phyloP scores from a whole-genome alignment of 2,329 filamentous ascomycete genomes.

The Colletotrichum viniferum region DNA sequence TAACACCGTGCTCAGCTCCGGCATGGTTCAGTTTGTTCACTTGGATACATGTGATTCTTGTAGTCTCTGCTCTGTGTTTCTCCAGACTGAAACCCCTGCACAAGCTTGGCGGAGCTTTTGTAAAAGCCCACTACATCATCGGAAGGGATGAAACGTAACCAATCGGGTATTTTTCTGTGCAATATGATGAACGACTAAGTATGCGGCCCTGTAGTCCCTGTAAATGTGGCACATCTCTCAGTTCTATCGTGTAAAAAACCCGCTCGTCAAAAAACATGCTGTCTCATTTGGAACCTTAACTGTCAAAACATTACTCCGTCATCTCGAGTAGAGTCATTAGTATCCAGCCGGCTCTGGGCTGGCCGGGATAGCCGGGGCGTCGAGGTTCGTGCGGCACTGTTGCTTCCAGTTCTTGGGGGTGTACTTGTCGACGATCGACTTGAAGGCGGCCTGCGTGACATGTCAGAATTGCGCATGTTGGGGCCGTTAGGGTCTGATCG shows the following conservation, averaged over 20 bases:
- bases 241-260: background rate
- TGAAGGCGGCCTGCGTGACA: slow-evolving; percentile 76
- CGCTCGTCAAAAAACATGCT: background rate
- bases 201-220: background rate
- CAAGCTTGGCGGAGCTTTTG: background rate
- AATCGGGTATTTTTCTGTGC: background rate
- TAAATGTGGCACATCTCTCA: background rate
- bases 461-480: background rate
- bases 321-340: slow-evolving; percentile 25
- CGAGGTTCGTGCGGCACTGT: slow-evolving; percentile 52
- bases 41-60: background rate
- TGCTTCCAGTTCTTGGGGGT: slow-evolving; percentile 79
- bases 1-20: background rate
- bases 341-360: slow-evolving; percentile 59
- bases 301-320: background rate
- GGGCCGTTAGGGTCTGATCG: background rate
- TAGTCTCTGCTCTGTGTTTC: background rate
- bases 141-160: background rate
- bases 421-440: slow-evolving; percentile 87
- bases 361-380: slow-evolving; percentile 47
- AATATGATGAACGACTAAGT: background rate
- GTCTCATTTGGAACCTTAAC: background rate
- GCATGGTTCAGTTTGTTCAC: background rate
- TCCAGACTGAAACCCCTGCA: background rate
- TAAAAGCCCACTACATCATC: background rate